Conservation (phyloP, 1,284 basidiomycete species). For the Ustilago bromivora region DNA sequence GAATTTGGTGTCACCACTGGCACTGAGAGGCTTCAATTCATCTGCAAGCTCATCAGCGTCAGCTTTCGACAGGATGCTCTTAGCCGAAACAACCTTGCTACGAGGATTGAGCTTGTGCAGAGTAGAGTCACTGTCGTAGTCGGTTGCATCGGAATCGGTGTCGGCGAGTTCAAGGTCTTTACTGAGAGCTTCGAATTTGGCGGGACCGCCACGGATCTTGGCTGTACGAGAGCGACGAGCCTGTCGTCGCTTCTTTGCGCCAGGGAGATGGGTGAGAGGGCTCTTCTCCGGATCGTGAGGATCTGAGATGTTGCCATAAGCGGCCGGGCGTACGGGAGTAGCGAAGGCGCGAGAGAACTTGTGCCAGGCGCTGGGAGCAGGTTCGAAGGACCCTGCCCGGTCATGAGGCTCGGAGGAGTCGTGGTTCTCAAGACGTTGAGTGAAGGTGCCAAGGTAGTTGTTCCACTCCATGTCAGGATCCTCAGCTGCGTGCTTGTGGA, state of each 20-base stretch:
- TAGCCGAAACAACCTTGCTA: conserved; percentile 18
- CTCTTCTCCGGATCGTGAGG: conserved; percentile 27
- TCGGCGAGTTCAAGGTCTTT: conserved; percentile 24
- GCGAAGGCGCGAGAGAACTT: conserved; percentile 41
- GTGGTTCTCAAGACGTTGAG: conserved; percentile 44
- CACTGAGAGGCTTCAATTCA: conserved; percentile 23
- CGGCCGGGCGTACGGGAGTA: conserved; percentile 28
- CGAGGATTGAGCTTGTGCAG: conserved; percentile 18
- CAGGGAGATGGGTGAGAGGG: conserved; percentile 36
- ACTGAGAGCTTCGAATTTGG: conserved; percentile 50
- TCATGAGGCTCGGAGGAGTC: conserved; percentile 10
- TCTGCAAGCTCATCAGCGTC: conserved; percentile 30
- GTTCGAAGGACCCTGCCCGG: conserved; percentile 59
- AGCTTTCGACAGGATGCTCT: conserved; percentile 19
- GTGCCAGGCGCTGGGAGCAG: conserved; percentile 47
- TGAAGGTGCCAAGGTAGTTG: conserved; percentile 60
- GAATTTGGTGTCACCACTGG: conserved; percentile 20
- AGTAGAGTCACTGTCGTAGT: conserved; percentile 49
- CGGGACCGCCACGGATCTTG: conserved; percentile 42
- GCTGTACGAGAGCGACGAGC: conserved; percentile 20
- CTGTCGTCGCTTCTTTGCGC: conserved; percentile 7
- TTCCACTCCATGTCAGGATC: conserved; percentile 62
- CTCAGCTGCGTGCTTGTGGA: conserved; percentile 55
- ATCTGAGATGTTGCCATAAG: conserved; percentile 47
- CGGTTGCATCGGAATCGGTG: conserved; percentile 42